Evolutionary conservation across 441 rosid species (phyloP), one percentile per base, ranked within the genome.

Genomic region (Arabidopsis hybrid): DNA sequence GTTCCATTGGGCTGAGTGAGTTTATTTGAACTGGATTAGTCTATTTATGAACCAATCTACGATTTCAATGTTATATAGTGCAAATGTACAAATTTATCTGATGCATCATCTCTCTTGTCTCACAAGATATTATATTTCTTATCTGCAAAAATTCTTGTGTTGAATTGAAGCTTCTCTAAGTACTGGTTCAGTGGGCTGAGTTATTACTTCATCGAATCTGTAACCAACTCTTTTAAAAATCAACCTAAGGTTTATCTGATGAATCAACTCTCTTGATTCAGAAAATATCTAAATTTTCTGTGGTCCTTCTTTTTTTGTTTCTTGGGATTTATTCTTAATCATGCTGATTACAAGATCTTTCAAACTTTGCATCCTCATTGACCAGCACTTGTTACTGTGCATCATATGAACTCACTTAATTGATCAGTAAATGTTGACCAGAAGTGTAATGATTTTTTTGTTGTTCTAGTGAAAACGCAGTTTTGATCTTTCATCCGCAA

Each of bases 1-100:
- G 60, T 53, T 63, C 36, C 46, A 17, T 29, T 62, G 49, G 42
- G 57, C 34, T 51, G 56, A 43, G 74, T 83, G 83, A 90, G 92
- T 87, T 67, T 49, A 57, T 53, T 62, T 64, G 57, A 63, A 63
- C 38, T 55, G 6, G 64, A 72, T 14, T 63, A 63, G 72, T 59
- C 45, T 47, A 50, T 45, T 11, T 52, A 35, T 21, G 13, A 45
- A 26, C 14, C 51, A 36, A 40, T 65, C 71, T 57, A 47, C 16
- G n/a, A 45, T 16, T 14, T 63, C 18, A 31, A 14, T 47, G 60
- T 29, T 58, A 16, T 34, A 29, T 38, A 26, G 38, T 58, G 16
- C 51, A 36, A 38, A 13, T 58, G 34, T 73, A 3, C 45, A 56
- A 38, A 36, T 29, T 43, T 26, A 16, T 40, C 50, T 38, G 31